phyloP scores from a whole-genome alignment of 768 basidiomycete species.

The Termitomyces heimii region DNA sequence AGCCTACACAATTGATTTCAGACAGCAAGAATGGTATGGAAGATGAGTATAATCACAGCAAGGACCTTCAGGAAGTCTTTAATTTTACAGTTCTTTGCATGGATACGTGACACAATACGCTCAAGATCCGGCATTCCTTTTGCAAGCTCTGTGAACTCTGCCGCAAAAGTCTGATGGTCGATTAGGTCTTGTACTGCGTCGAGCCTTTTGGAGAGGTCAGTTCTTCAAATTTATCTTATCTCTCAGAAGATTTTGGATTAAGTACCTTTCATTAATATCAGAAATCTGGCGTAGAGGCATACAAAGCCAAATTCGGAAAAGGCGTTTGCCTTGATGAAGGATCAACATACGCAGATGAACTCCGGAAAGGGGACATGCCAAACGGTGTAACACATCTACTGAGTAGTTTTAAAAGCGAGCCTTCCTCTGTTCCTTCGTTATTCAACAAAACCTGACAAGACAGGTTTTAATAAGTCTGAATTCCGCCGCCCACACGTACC shows the following conservation, averaged over 20 bases:
- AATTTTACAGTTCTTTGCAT: slow-evolving; percentile 85
- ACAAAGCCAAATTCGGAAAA: slow-evolving; percentile 96
- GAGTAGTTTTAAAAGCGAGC: slow-evolving; percentile 78
- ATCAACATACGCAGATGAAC: background rate
- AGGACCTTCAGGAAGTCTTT: slow-evolving; percentile 86
- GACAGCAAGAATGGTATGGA: background rate
- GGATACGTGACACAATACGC: slow-evolving; percentile 90
- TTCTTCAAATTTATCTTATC: background rate
- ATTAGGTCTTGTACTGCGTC: slow-evolving; percentile 95
- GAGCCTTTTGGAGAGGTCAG: slow-evolving; percentile 42
- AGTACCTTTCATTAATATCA: slow-evolving; percentile 87
- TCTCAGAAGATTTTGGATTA: background rate
- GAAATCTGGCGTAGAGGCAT: slow-evolving; percentile 78
- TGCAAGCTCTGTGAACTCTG: slow-evolving; percentile 65
- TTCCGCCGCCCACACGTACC: slow-evolving; percentile 32
- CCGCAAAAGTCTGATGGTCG: slow-evolving; percentile 69
- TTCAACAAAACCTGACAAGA: slow-evolving; percentile 72
- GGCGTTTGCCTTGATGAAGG: slow-evolving; percentile 67
- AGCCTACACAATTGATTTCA: slow-evolving; percentile 34
- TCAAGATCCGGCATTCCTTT: slow-evolving; percentile 90
- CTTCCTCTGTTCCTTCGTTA: slow-evolving; percentile 90
- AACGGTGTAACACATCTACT: slow-evolving; percentile 87
- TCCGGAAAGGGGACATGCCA: slow-evolving; percentile 39
- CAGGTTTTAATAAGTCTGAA: background rate
- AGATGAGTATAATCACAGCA: slow-evolving; percentile 34